Percentiles rank a stretch among this genome's conserved stretches.
Evolutionary conservation across 2,329 filamentous ascomycete species (phyloP).

Genomic region (Teratosphaeriaceae sp.): DNA sequence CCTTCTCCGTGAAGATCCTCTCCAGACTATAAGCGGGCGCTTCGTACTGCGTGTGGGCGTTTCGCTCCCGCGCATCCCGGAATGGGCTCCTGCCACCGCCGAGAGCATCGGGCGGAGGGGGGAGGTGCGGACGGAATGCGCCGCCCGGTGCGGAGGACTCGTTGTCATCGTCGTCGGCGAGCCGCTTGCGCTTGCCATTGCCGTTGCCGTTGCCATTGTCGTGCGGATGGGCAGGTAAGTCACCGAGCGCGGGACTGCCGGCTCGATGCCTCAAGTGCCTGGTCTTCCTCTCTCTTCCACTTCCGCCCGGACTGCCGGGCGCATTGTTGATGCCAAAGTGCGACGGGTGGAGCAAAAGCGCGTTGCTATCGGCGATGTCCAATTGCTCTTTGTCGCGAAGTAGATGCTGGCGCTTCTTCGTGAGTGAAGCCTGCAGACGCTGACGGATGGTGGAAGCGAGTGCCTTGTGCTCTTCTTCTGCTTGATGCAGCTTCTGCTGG

Average conservation of each 20-base stretch:
- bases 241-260: conserved; percentile 17
- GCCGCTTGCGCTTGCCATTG: conserved; percentile 52
- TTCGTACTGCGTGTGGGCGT: conserved; percentile 49
- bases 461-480: conserved; percentile 55
- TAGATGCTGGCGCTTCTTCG: conserved; percentile 50
- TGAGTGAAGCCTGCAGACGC: conserved; percentile 52
- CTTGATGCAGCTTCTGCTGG: conserved; percentile 54
- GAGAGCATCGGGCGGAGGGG: conserved; percentile 34
- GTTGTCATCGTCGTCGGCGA: conserved; percentile 51
- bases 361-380: conserved; percentile 60
- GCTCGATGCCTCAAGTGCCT: conserved; percentile 53
- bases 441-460: conserved; percentile 55
- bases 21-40: conserved; percentile 55
- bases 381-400: conserved; percentile 61
- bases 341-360: conserved; percentile 57
- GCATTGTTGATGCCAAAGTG: conserved; percentile 58
- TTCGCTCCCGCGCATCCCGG: conserved; percentile 47
- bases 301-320: conserved; percentile 56
- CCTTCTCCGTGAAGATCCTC: conserved; percentile 61
- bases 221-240: too few relatives aligned
- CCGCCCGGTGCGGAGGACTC: conserved; percentile 52
- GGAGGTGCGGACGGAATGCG: conserved; percentile 21
- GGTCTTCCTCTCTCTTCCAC: conserved; percentile 54
- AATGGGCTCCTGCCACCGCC: conserved; percentile 43
- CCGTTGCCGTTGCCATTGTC: too few relatives aligned